Evolutionary conservation across 2,329 filamentous ascomycete genomes (phyloP).

Genomic region (Colletotrichum sp.): DNA sequence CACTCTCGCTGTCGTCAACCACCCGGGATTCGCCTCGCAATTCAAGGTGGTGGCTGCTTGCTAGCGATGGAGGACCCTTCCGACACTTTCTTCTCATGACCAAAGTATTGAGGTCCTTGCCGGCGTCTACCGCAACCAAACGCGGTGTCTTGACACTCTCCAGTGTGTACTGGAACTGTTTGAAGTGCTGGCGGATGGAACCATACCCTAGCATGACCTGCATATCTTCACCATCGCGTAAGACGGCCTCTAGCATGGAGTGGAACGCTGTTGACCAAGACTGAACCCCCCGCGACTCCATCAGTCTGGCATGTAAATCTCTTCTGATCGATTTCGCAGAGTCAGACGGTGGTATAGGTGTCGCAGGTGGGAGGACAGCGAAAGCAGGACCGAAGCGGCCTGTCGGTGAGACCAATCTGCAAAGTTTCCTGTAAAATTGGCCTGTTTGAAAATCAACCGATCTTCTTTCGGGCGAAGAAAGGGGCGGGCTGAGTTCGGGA

Average conservation of each 20-base stretch:
- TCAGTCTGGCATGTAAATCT: slow-evolving; percentile 10
- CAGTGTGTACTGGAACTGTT: slow-evolving; percentile 52
- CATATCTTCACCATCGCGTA: slow-evolving; percentile 67
- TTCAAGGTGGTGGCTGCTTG: background rate
- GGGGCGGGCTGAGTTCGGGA: slow-evolving; percentile 34
- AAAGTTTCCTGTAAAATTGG: slow-evolving; percentile 48
- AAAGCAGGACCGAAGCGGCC: slow-evolving; percentile 52
- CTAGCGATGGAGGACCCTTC: background rate
- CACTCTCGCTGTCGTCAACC: background rate
- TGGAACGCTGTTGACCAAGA: slow-evolving; percentile 65
- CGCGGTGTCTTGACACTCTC: slow-evolving; percentile 57
- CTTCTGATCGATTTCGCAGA: background rate
- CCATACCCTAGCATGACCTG: slow-evolving; percentile 63
- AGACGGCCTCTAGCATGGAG: slow-evolving; percentile 57
- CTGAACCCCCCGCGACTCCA: slow-evolving; percentile 17
- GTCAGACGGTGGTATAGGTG: background rate
- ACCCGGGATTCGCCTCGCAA: background rate
- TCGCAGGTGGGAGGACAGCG: slow-evolving; percentile 33
- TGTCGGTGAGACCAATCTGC: slow-evolving; percentile 47
- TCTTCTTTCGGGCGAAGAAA: slow-evolving; percentile 38
- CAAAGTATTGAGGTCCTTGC: slow-evolving; percentile 55
- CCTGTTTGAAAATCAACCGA: slow-evolving; percentile 53
- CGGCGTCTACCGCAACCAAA: slow-evolving; percentile 60
- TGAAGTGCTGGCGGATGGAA: slow-evolving; percentile 56
- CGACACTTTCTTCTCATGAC: slow-evolving; percentile 30